Evolutionary conservation across 116 monocot genomes (phyloP).

Genomic region (Cymodocea nodosa): DNA sequence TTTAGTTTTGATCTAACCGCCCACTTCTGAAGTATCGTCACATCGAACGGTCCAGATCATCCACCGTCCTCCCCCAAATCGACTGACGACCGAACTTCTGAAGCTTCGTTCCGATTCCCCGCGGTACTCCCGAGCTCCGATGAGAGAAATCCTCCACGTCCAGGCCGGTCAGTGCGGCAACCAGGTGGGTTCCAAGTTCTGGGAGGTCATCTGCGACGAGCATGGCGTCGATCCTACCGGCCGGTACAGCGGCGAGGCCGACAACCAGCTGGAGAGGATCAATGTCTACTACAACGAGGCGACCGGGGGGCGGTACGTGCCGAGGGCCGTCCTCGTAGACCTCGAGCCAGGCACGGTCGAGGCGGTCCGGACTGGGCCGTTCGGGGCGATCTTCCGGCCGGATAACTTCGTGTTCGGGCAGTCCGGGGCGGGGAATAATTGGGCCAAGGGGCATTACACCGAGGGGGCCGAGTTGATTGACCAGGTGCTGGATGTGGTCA

Average conservation of each 20-base stretch:
- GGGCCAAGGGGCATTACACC: slow-evolving; percentile 26
- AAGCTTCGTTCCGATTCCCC: too few relatives aligned
- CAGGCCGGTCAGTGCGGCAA: slow-evolving; percentile 89
- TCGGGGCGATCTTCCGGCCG: slow-evolving; percentile 16
- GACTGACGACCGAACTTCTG: too few relatives aligned
- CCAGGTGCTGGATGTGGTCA: slow-evolving; percentile 13
- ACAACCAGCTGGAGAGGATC: slow-evolving; percentile 12
- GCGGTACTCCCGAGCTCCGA: background rate
- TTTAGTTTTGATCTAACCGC: too few relatives aligned
- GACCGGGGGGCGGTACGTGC: slow-evolving; percentile 7
- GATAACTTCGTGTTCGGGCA: slow-evolving; percentile 18
- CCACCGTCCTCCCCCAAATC: too few relatives aligned
- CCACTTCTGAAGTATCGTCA: too few relatives aligned
- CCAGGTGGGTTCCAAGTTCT: slow-evolving; percentile 50
- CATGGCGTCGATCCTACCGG: slow-evolving; percentile 18
- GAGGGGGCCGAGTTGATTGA: slow-evolving; percentile 21
- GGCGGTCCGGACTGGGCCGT: slow-evolving; percentile 8
- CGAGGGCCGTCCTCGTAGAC: slow-evolving; percentile 15
- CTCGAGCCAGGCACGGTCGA: slow-evolving; percentile 16
- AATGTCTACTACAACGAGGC: slow-evolving; percentile 16
- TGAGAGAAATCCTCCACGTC: slow-evolving; percentile 32
- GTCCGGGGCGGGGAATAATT: too few relatives aligned
- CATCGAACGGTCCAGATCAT: too few relatives aligned
- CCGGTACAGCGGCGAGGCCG: background rate
- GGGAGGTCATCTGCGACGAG: slow-evolving; percentile 24